Evolutionary conservation across 352 stramenopile species (phyloP), one percentile per base, ranked within the genome.

Genomic region (Phytophthora pseudosyringae): DNA sequence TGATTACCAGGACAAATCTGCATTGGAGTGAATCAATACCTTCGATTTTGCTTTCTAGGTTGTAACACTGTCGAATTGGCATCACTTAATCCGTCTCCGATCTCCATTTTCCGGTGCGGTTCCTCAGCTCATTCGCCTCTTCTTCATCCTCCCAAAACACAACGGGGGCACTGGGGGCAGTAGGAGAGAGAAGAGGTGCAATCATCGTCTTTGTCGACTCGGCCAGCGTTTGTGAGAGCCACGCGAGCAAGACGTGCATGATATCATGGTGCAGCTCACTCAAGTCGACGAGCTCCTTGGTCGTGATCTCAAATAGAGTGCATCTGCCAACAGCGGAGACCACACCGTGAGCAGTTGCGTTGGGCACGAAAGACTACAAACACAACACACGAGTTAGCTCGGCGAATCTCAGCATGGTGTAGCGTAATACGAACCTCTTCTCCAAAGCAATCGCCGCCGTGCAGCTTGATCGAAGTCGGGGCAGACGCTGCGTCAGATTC

Each of bases 161-260:
- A 33, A 52, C 7, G 15, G 72, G 39, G 10, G 48, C 28, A 39
- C 33, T 63, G 15, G 28, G 29, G 33, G 65, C 56, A 21, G 32
- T 55, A 13, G 83, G 76, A 26, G 80, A 93, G 8, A 90, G 49
- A 43, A 91, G 59, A 21, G 81, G 78, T 15, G 72, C 71, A 18
- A 93, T 73, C 82, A 91, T 89, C 16, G 71, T 78, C 33, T 86
- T 83, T 0, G 81, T 91, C 7, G 78, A 78, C n/a, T 76, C 79
- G 3, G 85, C 79, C 15, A 93, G 69, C 32, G 89, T 91, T 38
- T 89, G 75, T 1, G 85, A 77, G 21, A 95, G 68, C 88, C 85
- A 95, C 18, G 83, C 80, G n/a, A 95, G 59, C 11, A 94, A 64
- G 1, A 93, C 80, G 41, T 93, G 83, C 85, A 95, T 91, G 29